Evolutionary conservation across 768 basidiomycete species (phyloP).

Genomic region (Serendipita vermifera): DNA sequence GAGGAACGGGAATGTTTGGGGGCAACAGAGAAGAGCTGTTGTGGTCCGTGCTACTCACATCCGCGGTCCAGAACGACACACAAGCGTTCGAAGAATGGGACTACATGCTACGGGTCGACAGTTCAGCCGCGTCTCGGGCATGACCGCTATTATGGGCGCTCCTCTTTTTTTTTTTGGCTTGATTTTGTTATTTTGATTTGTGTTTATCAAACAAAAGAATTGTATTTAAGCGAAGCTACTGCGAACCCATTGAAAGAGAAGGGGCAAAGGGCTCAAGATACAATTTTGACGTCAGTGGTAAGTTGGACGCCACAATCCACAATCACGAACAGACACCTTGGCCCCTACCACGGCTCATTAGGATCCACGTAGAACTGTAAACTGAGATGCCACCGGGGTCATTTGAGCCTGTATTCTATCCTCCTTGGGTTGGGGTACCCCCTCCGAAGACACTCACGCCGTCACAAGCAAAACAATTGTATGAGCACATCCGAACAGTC

Average conservation of each 20-base stretch:
- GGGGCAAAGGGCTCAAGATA: too few species aligned
- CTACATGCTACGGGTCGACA: constrained; percentile 8
- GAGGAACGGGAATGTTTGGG: constrained; percentile 61
- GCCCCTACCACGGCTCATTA: too few species aligned
- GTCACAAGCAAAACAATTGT: constrained; percentile 4
- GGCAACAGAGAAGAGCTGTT: constrained; percentile 53
- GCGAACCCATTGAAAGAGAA: too few species aligned
- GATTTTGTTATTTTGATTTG: too few species aligned
- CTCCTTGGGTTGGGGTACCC: not conserved
- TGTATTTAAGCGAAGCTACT: too few species aligned
- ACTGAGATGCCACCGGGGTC: not conserved
- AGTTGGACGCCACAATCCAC: too few species aligned
- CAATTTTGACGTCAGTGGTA: too few species aligned
- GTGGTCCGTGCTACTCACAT: constrained; percentile 56
- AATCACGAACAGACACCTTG: too few species aligned
- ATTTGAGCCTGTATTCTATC: constrained; percentile 1
- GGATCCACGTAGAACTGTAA: too few species aligned
- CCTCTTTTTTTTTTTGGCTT: too few species aligned
- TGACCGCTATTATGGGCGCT: too few species aligned
- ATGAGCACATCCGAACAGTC: constrained; percentile 12
- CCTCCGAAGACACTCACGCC: not conserved
- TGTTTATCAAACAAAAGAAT: too few species aligned
- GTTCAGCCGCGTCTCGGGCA: not conserved
- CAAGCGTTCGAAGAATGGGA: constrained; percentile 9
- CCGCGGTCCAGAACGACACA: constrained; percentile 43